Evolutionary conservation across 176 grass and related monocot species (phyloP).

Genomic region (Aegilops umbellulata): DNA sequence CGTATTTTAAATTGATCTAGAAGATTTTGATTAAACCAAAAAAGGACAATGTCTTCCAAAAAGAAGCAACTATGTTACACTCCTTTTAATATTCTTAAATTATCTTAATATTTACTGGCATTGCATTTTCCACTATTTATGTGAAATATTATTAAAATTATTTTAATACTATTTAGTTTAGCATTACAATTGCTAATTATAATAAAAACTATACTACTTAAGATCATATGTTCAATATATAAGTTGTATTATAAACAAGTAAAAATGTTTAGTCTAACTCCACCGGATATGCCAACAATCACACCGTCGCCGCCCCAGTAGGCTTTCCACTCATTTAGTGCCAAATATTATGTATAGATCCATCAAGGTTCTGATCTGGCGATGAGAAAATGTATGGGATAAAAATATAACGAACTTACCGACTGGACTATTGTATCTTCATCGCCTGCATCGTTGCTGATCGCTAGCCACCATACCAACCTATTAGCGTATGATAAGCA

Average conservation of each 20-base stretch:
- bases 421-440: too few species aligned
- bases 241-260: neutral
- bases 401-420: too few species aligned
- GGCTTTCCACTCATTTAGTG: too few species aligned
- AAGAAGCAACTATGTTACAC: neutral
- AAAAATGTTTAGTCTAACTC: neutral
- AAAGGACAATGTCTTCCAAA: neutral
- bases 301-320: fast-evolving
- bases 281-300: too few species aligned
- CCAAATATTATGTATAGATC: too few species aligned
- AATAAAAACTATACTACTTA: neutral
- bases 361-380: too few species aligned
- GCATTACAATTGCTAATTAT: too few species aligned
- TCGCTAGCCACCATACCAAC: too few species aligned
- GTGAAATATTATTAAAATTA: neutral
- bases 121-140: neutral
- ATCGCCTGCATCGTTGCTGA: too few species aligned
- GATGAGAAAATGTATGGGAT: too few species aligned
- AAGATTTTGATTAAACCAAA: neutral
- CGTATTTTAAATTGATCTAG: neutral
- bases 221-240: neutral
- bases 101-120: neutral
- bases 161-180: neutral
- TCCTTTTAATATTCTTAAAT: neutral
- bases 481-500: neutral